Evolutionary conservation across 2,329 filamentous ascomycete species (phyloP).

Genomic region (Onygena corvina): DNA sequence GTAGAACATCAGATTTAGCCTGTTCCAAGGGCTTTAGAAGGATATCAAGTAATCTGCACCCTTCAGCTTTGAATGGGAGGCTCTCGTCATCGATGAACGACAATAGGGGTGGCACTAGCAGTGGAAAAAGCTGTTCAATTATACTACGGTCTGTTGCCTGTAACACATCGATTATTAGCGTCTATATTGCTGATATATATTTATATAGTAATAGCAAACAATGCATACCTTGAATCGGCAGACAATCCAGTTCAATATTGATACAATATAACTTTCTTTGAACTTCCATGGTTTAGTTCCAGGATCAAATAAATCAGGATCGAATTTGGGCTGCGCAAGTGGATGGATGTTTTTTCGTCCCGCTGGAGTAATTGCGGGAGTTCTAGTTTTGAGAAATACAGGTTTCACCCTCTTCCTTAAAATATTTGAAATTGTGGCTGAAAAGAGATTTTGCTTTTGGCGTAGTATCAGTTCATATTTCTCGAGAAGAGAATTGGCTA

Average conservation of each 20-base stretch:
- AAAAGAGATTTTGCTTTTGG: slow-evolving; percentile 13
- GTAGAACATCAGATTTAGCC: slow-evolving; percentile 30
- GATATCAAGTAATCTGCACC: slow-evolving; percentile 27
- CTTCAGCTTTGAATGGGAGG: slow-evolving; percentile 27
- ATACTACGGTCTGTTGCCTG: slow-evolving; percentile 14
- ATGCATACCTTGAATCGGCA: slow-evolving; percentile 26
- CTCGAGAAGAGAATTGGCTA: slow-evolving; percentile 17
- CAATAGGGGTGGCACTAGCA: slow-evolving; percentile 35
- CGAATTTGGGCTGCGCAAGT: slow-evolving; percentile 27
- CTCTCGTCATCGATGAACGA: slow-evolving; percentile 34
- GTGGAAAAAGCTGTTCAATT: slow-evolving; percentile 34
- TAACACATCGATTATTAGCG: too few relatives aligned
- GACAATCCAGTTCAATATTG: slow-evolving; percentile 28
- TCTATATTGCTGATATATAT: slow-evolving; percentile 14
- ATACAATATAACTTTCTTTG: slow-evolving; percentile 25
- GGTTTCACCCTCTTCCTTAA: slow-evolving; percentile 29
- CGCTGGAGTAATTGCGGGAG: slow-evolving; percentile 31
- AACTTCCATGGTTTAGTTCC: slow-evolving; percentile 32
- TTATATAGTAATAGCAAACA: neutral
- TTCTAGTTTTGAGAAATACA: slow-evolving; percentile 32
- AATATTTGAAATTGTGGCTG: slow-evolving; percentile 19
- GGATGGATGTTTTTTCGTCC: slow-evolving; percentile 36
- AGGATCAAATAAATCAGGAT: slow-evolving; percentile 26
- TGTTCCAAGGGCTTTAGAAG: slow-evolving; percentile 27
- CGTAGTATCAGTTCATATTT: slow-evolving; percentile 9